These are phyloP conservation scores for Mycena chlorophos DNA, from an alignment of 768 basidiomycete species.

Conservation along the genomic window DNA sequence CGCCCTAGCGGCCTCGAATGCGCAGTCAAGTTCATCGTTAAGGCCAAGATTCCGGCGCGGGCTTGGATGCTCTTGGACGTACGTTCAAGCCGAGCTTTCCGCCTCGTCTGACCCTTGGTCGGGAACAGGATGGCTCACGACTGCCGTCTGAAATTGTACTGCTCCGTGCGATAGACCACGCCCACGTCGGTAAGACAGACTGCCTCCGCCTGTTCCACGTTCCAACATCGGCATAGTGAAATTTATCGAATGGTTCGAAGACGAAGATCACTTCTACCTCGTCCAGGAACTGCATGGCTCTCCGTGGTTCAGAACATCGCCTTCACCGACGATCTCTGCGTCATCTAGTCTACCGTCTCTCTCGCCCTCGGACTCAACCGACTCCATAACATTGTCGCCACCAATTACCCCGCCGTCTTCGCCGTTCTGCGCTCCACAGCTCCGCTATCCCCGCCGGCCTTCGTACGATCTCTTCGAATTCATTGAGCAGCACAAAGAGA, in stretches of 20 bases:
- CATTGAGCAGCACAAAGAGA: constrained; percentile 83
- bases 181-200: too few relatives aligned
- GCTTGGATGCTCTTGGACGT: constrained; percentile 30
- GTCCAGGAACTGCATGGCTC: constrained; percentile 93
- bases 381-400: constrained; percentile 45
- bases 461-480: constrained; percentile 95
- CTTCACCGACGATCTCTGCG: constrained; percentile 30
- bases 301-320: constrained; percentile 66
- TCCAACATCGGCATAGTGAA: too few relatives aligned
- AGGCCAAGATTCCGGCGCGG: constrained; percentile 57
- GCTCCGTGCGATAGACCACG: constrained; percentile 71
- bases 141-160: constrained; percentile 84
- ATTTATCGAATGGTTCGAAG: constrained; percentile 84
- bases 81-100: not conserved
- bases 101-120: constrained; percentile 31
- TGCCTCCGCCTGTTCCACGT: too few relatives aligned
- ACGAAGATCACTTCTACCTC: constrained; percentile 81
- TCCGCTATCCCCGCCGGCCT: constrained; percentile 63
- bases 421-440: constrained; percentile 30
- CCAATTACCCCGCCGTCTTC: constrained; percentile 43
- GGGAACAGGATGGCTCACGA: constrained; percentile 41
- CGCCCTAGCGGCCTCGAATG: constrained; percentile 64
- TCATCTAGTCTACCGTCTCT: constrained; percentile 50
- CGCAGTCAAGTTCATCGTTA: constrained; percentile 94
- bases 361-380: constrained; percentile 55